These are phyloP conservation scores for Talaromyces sp. DNA, from an alignment of 2,329 filamentous ascomycete genomes.

Conservation along the genomic window DNA sequence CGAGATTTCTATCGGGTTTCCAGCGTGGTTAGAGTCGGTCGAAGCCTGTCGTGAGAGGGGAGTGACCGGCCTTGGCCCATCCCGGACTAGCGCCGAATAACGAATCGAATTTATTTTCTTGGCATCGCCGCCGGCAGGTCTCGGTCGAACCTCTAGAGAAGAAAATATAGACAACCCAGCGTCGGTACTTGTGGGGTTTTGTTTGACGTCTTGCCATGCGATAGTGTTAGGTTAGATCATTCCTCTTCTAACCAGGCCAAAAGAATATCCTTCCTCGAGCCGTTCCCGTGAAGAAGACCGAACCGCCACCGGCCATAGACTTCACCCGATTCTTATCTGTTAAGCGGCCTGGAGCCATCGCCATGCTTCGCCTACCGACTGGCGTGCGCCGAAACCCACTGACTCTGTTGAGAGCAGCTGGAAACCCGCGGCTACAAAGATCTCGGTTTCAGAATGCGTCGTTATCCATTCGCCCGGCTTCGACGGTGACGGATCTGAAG, in stretches of 20 bases:
- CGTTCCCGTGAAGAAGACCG: neutral
- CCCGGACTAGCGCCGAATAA: slow-evolving; percentile 18
- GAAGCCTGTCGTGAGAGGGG: slow-evolving; percentile 21
- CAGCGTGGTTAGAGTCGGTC: slow-evolving; percentile 15
- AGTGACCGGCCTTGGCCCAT: slow-evolving; percentile 19
- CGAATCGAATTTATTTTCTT: slow-evolving; percentile 14
- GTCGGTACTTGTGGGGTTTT: neutral
- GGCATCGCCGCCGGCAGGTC: slow-evolving; percentile 11
- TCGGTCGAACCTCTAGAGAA: neutral
- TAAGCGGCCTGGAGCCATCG: slow-evolving; percentile 8
- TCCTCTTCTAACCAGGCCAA: neutral
- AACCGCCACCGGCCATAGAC: neutral
- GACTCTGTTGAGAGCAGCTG: slow-evolving; percentile 16
- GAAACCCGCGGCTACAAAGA: slow-evolving; percentile 16
- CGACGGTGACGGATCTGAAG: slow-evolving; percentile 70
- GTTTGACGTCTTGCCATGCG: neutral
- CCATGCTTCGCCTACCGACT: slow-evolving; percentile 29
- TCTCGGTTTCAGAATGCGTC: slow-evolving; percentile 13
- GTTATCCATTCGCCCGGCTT: slow-evolving; percentile 22
- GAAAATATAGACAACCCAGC: neutral
- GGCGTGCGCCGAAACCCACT: slow-evolving; percentile 21
- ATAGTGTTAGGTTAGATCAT: neutral
- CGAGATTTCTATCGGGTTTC: slow-evolving; percentile 11
- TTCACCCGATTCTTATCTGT: neutral
- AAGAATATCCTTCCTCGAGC: neutral